phyloP scores from a whole-genome alignment of 345 rosid species.

The Rhodamnia argentea region DNA sequence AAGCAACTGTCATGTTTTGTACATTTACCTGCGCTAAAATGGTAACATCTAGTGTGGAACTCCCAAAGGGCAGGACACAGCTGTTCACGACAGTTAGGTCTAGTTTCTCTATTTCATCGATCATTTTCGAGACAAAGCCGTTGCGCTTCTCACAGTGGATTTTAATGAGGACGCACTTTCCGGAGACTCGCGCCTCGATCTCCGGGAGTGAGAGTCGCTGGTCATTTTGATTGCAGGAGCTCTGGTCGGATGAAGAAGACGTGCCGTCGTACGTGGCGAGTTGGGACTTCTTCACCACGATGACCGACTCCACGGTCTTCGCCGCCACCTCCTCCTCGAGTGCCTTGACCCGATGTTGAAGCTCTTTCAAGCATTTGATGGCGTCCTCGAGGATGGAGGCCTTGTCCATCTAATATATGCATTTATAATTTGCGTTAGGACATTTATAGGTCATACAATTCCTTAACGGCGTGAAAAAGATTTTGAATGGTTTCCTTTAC shows the following conservation, averaged over 20 bases:
- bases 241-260: slow-evolving; percentile 19
- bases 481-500: neutral
- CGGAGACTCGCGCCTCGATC: slow-evolving; percentile 5
- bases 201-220: slow-evolving; percentile 2
- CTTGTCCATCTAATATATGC: slow-evolving; percentile 46
- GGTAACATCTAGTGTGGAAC: slow-evolving; percentile 1
- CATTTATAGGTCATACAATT: fast-evolving
- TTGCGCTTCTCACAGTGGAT: slow-evolving; percentile 1
- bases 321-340: slow-evolving; percentile 39
- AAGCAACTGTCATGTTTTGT: neutral
- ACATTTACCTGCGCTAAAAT: slow-evolving; percentile 3
- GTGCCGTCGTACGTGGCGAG: slow-evolving; percentile 21
- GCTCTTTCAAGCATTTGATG: slow-evolving; percentile 49
- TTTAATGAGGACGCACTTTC: neutral
- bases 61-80: slow-evolving; percentile 6
- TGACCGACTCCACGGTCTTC: slow-evolving; percentile 35
- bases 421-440: neutral
- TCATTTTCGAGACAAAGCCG: neutral
- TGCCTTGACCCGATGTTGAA: slow-evolving; percentile 45
- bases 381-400: slow-evolving; percentile 64
- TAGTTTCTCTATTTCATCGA: neutral
- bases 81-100: neutral
- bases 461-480: neutral
- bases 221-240: slow-evolving; percentile 6
- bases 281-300: slow-evolving; percentile 46